phyloP scores from a whole-genome alignment of 768 basidiomycete species.

The Mycena venus region DNA sequence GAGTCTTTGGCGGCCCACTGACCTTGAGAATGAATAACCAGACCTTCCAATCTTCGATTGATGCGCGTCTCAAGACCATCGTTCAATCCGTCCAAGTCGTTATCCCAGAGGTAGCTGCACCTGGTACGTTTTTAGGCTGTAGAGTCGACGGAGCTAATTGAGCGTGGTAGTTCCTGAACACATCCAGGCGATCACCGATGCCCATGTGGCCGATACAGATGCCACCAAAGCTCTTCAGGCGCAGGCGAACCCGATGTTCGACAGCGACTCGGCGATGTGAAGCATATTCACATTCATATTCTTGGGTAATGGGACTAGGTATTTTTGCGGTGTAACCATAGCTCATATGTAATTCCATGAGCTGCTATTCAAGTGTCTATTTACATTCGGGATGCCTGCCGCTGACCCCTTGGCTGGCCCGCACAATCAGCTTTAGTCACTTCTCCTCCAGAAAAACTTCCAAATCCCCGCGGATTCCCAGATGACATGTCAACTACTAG shows the following conservation, averaged over 20 bases:
- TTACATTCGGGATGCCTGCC: no score
- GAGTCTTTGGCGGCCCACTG: background rate
- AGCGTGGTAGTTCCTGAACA: background rate
- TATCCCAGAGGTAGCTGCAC: background rate
- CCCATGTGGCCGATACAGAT: background rate
- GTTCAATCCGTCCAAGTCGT: background rate
- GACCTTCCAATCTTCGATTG: background rate
- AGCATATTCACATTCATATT: no score
- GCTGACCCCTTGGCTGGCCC: no score
- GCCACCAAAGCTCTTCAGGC: background rate
- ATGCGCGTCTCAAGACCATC: background rate
- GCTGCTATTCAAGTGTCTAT: no score
- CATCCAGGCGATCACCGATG: background rate
- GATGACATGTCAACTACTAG: no score
- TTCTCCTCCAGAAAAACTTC: no score
- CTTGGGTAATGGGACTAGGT: no score
- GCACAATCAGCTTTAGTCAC: no score
- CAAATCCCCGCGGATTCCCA: no score
- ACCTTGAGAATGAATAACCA: background rate
- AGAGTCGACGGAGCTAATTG: no score
- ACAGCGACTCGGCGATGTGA: background rate
- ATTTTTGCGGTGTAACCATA: no score
- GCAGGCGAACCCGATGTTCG: conserved; percentile 9
- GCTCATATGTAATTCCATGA: no score
- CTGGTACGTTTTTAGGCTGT: background rate